Percentiles rank a stretch among this genome's conserved stretches.
Conservation (phyloP, 306 rosid species). For the Neltuma alba region DNA sequence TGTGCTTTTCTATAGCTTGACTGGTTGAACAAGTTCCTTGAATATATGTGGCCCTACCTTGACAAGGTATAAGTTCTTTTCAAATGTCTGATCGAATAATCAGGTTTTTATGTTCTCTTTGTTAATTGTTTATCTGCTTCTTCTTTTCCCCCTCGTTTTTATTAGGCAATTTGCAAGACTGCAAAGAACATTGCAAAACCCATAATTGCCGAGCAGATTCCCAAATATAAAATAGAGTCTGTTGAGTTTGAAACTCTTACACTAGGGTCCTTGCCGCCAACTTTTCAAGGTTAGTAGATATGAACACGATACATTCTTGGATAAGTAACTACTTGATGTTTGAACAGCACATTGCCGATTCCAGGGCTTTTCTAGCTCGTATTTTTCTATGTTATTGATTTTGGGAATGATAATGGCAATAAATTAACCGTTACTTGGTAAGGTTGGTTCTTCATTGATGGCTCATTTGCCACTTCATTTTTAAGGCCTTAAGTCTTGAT, state of each 20-base stretch:
- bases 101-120: background rate
- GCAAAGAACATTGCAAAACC: slow-evolving; percentile 70
- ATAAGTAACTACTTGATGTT: background rate
- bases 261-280: slow-evolving; percentile 80
- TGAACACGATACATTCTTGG: slow-evolving; percentile 6
- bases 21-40: slow-evolving; percentile 82
- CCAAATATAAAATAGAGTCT: slow-evolving; percentile 75
- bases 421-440: background rate
- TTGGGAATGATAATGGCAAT: background rate
- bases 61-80: slow-evolving; percentile 63
- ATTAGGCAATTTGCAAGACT: slow-evolving; percentile 85
- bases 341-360: background rate
- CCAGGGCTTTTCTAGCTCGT: background rate
- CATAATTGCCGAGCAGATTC: slow-evolving; percentile 85
- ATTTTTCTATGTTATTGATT: background rate
- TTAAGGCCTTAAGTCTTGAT: background rate
- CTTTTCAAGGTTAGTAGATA: slow-evolving; percentile 75
- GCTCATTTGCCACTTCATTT: background rate
- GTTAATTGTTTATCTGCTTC: background rate
- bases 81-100: background rate
- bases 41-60: slow-evolving; percentile 94
- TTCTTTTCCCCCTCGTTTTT: slow-evolving; percentile 2
- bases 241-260: slow-evolving; percentile 79
- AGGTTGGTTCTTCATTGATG: background rate
- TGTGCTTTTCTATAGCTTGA: slow-evolving; percentile 56